Evolutionary conservation across 2,329 filamentous ascomycete species (phyloP).

Genomic region (Fusarium anthophilum): DNA sequence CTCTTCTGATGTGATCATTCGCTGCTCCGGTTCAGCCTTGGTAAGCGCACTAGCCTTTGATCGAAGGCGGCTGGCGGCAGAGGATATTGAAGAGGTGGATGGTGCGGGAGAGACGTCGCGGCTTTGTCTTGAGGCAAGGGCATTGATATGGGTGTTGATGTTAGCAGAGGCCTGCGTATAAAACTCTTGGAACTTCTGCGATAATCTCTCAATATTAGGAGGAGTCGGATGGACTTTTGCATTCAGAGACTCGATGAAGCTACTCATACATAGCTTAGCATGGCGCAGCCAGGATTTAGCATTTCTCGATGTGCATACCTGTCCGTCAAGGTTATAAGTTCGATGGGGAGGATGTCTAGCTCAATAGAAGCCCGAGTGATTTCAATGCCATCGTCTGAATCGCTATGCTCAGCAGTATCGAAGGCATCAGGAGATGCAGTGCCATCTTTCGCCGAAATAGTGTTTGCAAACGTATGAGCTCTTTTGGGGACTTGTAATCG

Average conservation of each 20-base stretch:
- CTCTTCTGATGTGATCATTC: slow-evolving; percentile 92
- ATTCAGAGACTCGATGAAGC: slow-evolving; percentile 89
- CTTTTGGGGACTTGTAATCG: slow-evolving; percentile 51
- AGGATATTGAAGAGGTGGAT: slow-evolving; percentile 63
- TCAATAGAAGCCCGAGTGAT: slow-evolving; percentile 68
- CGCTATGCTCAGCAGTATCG: slow-evolving; percentile 55
- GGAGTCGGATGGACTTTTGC: slow-evolving; percentile 88
- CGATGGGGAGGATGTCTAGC: slow-evolving; percentile 91
- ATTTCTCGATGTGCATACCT: slow-evolving; percentile 64
- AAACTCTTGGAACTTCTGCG: slow-evolving; percentile 93
- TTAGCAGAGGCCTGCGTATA: slow-evolving; percentile 83
- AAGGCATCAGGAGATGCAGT: slow-evolving; percentile 57
- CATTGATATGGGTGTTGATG: slow-evolving; percentile 86
- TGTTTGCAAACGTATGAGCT: slow-evolving; percentile 58
- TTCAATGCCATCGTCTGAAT: slow-evolving; percentile 58
- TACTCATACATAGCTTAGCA: slow-evolving; percentile 49
- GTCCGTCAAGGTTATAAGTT: slow-evolving; percentile 89
- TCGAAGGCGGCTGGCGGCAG: slow-evolving; percentile 65
- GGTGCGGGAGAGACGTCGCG: slow-evolving; percentile 70
- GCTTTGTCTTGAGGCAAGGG: slow-evolving; percentile 77
- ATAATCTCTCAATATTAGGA: slow-evolving; percentile 82
- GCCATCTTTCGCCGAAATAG: slow-evolving; percentile 40
- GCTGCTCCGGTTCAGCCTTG: slow-evolving; percentile 66
- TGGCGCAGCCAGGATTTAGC: background rate
- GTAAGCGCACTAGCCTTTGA: slow-evolving; percentile 65